Base-by-base conservation (phyloP, 108 stramenopile species). In the Skeletonema grethae region DNA sequence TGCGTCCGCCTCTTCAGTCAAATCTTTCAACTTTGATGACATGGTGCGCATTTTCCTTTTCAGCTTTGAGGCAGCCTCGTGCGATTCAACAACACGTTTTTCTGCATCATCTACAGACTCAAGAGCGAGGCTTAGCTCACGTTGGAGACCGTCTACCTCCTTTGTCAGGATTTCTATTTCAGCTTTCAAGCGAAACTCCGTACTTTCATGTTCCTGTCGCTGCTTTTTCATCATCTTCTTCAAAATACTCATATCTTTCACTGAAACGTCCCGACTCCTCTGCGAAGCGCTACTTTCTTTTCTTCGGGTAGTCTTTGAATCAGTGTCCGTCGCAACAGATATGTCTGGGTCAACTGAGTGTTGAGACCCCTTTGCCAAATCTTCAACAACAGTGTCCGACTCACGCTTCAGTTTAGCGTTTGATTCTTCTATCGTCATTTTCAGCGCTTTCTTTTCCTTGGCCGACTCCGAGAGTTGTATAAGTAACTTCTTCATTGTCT, bases 101-200 rank as follows among this genome's bases (percentile, higher is more conserved):
- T 79, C 61, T 22, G 48, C 39, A 24, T 72, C 63, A 28, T 77
- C 70, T 7, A 71, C 29, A 15, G 76, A 48, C 20, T 65, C 46
- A 25, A 79, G 63, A 16, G 70, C 53, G 7, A 30, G 45, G 3
- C 63, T 60, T 18, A 79, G 66, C 50, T 79, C 70, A 22, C 65
- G 70, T 68, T 79, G 65, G 13, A 79, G 66, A 41, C 77, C 77
- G 11, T 61, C 60, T 28, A 79, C 70, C 59, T 79, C 77, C 61
- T 61, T 55, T 2, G 77, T 72, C 6, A 79, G 66, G 22, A 72
- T 60, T 41, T 72, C 71, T 9, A 79, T 61, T 72, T 79, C 77
- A 45, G 70, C 65, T 70, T 79, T 72, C 61, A 79, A 53, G 12
- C 70, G 61, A 63, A 79, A 79, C 57, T 72, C 70, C 22, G 71